A percentile compares a stretch with the other conserved stretches of the same genome.
Conservation (phyloP, 345 rosid genomes). For the Citrus cavaleriei region DNA sequence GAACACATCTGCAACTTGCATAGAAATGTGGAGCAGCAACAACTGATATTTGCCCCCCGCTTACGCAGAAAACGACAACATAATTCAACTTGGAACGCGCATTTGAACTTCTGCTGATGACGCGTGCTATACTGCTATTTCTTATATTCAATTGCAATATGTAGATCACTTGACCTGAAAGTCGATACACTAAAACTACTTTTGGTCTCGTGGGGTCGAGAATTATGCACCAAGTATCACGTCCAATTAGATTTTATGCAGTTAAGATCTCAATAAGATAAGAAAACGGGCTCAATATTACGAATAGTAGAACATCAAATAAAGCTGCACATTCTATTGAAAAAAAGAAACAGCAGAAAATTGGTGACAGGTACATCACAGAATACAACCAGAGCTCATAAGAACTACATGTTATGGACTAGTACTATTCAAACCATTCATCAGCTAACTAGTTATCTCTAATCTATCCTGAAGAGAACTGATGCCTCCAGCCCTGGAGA, state of each 20-base stretch:
- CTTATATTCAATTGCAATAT: background rate
- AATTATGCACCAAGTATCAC: background rate
- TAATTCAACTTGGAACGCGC: background rate
- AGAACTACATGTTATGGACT: constrained; percentile 1
- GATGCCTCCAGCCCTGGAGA: background rate
- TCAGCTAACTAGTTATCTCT: constrained; percentile 5
- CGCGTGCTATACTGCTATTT: no score
- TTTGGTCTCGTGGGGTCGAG: background rate
- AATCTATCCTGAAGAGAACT: background rate
- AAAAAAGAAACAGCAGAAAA: constrained; percentile 8
- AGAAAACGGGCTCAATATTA: background rate
- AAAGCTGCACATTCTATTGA: constrained; percentile 13
- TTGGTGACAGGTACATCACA: constrained; percentile 10
- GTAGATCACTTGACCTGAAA: background rate
- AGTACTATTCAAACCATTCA: background rate
- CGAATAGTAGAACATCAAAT: background rate
- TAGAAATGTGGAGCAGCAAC: no score
- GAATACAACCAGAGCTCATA: constrained; percentile 1
- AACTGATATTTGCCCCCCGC: no score
- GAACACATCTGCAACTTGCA: no score
- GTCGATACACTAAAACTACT: background rate
- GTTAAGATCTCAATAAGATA: background rate
- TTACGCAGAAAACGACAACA: no score
- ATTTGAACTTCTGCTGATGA: background rate
- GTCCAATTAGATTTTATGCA: background rate